These are phyloP conservation scores for Venturia pyrina DNA, from an alignment of 2,329 filamentous ascomycete genomes.

Conservation along the genomic window DNA sequence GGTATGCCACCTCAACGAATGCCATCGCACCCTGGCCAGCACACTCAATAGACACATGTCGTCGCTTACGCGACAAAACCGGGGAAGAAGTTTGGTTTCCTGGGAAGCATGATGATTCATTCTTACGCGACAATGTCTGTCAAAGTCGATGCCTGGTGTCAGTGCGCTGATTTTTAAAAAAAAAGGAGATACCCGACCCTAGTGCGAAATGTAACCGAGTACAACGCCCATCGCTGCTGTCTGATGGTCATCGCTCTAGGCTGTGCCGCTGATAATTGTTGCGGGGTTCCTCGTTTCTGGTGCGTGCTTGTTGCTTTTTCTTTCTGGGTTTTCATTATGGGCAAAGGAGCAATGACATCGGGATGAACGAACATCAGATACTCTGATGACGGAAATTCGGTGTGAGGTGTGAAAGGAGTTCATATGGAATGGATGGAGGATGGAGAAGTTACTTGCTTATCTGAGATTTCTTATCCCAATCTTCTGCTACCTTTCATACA, in stretches of 20 bases:
- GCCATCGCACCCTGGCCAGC: neutral
- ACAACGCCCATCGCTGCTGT: neutral
- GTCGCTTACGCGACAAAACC: neutral
- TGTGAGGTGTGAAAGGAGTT: neutral
- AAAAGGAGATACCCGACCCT: conserved; percentile 7
- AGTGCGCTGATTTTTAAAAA: neutral
- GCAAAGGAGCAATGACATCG: neutral
- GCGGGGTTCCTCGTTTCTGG: neutral
- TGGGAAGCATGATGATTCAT: neutral
- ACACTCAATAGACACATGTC: conserved; percentile 3
- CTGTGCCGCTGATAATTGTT: conserved; percentile 5
- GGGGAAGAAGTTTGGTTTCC: neutral
- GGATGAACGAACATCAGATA: conserved; percentile 1
- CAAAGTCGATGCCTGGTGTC: neutral
- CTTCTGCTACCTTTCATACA: neutral
- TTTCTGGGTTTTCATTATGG: conserved; percentile 1
- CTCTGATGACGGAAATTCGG: neutral
- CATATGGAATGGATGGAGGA: neutral
- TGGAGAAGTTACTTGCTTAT: neutral
- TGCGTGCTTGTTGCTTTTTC: conserved; percentile 2
- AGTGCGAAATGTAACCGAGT: conserved; percentile 1
- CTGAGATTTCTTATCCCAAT: neutral
- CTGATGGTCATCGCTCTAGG: conserved; percentile 1
- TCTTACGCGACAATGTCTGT: neutral
- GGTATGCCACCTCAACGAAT: conserved; percentile 10